Conservation (phyloP, 768 basidiomycete genomes). For the Boletus huronensis region DNA sequence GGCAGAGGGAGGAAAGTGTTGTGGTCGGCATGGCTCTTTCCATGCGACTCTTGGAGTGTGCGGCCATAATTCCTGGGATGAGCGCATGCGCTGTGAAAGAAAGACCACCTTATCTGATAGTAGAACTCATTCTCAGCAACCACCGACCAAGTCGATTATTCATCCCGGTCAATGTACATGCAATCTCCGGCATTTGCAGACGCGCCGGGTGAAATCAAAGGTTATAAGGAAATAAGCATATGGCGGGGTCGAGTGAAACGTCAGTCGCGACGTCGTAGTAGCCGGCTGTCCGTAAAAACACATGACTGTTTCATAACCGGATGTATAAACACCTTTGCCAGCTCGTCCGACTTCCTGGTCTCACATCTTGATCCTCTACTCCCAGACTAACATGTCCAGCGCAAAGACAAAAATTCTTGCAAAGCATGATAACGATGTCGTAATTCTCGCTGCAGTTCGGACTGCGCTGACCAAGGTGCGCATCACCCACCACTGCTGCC, state of each 20-base stretch:
- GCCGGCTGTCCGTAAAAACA: constrained; percentile 18
- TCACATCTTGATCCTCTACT: neutral
- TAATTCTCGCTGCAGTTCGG: constrained; percentile 84
- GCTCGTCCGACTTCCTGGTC: neutral
- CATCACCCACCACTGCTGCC: neutral
- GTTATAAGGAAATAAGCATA: neutral
- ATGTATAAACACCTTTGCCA: constrained; percentile 14
- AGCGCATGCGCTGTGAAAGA: neutral
- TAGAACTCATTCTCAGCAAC: neutral
- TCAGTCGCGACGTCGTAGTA: neutral
- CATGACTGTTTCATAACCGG: constrained; percentile 18
- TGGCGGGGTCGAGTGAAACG: neutral
- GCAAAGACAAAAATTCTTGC: constrained; percentile 60
- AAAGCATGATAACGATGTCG: constrained; percentile 82
- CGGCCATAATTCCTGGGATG: neutral
- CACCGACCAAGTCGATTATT: neutral
- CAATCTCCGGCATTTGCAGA: neutral
- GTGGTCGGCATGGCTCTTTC: neutral
- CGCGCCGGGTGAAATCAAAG: neutral
- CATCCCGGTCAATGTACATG: neutral
- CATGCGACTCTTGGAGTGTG: neutral
- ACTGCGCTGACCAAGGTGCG: constrained; percentile 88
- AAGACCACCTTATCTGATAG: neutral
- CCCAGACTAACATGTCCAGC: constrained; percentile 19
- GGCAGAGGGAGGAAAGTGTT: neutral